These are phyloP conservation scores for Suillus placidus DNA, from an alignment of 768 basidiomycete species.

Conservation along the genomic window DNA sequence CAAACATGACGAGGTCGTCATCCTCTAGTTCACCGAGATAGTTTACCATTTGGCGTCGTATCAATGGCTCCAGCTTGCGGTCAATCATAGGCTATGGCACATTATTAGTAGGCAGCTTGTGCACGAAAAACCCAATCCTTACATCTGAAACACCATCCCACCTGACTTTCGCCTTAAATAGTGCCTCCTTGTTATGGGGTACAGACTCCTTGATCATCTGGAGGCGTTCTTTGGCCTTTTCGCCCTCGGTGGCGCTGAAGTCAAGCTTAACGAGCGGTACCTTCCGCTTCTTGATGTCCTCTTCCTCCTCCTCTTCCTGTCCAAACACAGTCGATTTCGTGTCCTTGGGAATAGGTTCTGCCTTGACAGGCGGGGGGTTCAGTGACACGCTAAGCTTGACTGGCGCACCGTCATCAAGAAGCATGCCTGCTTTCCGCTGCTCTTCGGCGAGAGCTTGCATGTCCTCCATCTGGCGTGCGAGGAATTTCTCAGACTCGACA, in stretches of 20 bases:
- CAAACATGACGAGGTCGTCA: conserved; percentile 93
- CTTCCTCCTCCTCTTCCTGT: conserved; percentile 86
- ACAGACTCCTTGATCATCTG: conserved; percentile 77
- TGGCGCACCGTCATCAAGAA: conserved; percentile 90
- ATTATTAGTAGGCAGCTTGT: conserved; percentile 19
- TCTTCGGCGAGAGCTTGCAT: conserved; percentile 91
- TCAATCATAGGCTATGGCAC: conserved; percentile 68
- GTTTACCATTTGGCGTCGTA: conserved; percentile 81
- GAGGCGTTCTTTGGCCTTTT: conserved; percentile 77
- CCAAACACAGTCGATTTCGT: conserved; percentile 69
- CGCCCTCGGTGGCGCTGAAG: conserved; percentile 81
- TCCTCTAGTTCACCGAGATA: conserved; percentile 93
- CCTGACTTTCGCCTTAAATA: conserved; percentile 84
- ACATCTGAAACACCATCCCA: conserved; percentile 94
- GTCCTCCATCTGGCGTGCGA: conserved; percentile 93
- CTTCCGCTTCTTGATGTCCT: conserved; percentile 74
- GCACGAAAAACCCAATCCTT: conserved; percentile 31
- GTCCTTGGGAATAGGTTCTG: conserved; percentile 47
- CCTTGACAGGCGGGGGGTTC: conserved; percentile 48
- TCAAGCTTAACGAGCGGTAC: conserved; percentile 89
- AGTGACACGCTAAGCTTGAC: conserved; percentile 84
- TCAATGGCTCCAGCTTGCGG: conserved; percentile 82
- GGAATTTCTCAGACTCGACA: conserved; percentile 90
- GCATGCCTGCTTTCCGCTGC: conserved; percentile 86
- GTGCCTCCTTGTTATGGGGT: conserved; percentile 72